Evolutionary conservation across 2,329 filamentous ascomycete genomes (phyloP).

Genomic region (Ophiocordyceps australis): DNA sequence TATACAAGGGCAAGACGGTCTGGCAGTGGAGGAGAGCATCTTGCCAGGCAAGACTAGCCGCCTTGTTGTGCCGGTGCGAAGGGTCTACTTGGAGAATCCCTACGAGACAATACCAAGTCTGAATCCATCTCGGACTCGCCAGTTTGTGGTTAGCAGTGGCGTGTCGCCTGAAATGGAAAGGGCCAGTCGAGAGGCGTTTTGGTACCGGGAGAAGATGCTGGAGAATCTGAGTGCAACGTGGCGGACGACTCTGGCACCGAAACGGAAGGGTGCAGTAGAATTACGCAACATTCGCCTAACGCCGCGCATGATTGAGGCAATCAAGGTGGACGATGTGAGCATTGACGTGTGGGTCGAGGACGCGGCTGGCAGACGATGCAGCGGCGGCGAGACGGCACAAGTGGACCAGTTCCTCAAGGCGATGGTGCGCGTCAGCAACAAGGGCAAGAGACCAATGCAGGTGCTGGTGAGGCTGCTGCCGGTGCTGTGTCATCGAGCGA

Average conservation of each 20-base stretch:
- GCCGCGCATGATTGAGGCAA: conserved; percentile 62
- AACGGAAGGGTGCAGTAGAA: conserved; percentile 51
- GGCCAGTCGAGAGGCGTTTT: conserved; percentile 66
- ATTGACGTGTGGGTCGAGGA: conserved; percentile 41
- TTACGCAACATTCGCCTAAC: conserved; percentile 58
- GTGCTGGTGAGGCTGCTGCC: conserved; percentile 64
- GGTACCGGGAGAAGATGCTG: conserved; percentile 73
- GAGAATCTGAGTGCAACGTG: conserved; percentile 54
- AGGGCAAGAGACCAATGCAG: conserved; percentile 46
- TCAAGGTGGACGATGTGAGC: conserved; percentile 64
- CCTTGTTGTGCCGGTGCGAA: conserved; percentile 56
- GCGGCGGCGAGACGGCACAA: conserved; percentile 9
- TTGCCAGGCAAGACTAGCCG: conserved; percentile 54
- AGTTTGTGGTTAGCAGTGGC: conserved; percentile 78
- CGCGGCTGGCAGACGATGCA: conserved; percentile 6
- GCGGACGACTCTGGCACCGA: conserved; percentile 34
- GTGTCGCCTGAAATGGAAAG: conserved; percentile 66
- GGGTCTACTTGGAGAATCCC: conserved; percentile 59
- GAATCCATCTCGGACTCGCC: conserved; percentile 67
- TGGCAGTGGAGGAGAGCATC: conserved; percentile 34
- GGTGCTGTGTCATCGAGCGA: conserved; percentile 53
- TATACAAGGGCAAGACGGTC: conserved; percentile 33
- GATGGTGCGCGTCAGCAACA: conserved; percentile 55
- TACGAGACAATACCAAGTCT: conserved; percentile 63
- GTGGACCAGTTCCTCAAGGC: conserved; percentile 46